Evolutionary conservation across 2,329 filamentous ascomycete species (phyloP), one percentile per base, ranked within the genome.

Genomic region (Trichoderma aggressivum): DNA sequence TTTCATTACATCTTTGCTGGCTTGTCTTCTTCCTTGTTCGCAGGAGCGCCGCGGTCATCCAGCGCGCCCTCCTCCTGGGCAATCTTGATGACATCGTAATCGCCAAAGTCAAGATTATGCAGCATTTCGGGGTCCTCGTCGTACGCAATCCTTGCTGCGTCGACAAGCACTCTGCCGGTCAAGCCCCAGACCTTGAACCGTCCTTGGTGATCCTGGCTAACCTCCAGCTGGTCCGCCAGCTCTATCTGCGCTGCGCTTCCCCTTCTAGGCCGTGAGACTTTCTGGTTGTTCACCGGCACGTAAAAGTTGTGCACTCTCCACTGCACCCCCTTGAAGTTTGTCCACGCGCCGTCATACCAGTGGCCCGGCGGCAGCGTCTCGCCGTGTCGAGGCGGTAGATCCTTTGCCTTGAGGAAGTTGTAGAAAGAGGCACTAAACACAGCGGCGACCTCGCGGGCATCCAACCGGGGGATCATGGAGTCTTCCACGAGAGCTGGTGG

Each of bases 251-350:
- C 67, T 53, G 78, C 82, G 71, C 81, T 81, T 70, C 79, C 72
- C 28, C 74, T 74, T n/a, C 77, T 75, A 24, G 91, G 90, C 80
- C 87, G 90, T 11, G 88, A 86, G 24, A 94, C 91, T 28, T 83
- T 87, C 81, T 93, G 90, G 76, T 91, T 88, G 67, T 87, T 87
- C 43, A 94, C 88, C 2, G 93, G 94, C 30, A 98, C 94, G 82
- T 93, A 92, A 82, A 98, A 98, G 81, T 95, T 94, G 81, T 98
- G 95, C 86, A 97, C 86, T 75, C 86, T 83, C 95, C 94, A 98
- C n/a, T 87, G 87, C 65, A 85, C 84, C 74, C 91, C 88, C 79
- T 96, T 90, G 90, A 91, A 97, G 74, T 89, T 85, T 67, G 90
- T 88, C 95, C 95, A 98, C 34, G 82, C 83, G 10, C 95, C 95